phyloP scores from a whole-genome alignment of 2,329 filamentous ascomycete genomes.

The Neocatenulostroma microsporum region DNA sequence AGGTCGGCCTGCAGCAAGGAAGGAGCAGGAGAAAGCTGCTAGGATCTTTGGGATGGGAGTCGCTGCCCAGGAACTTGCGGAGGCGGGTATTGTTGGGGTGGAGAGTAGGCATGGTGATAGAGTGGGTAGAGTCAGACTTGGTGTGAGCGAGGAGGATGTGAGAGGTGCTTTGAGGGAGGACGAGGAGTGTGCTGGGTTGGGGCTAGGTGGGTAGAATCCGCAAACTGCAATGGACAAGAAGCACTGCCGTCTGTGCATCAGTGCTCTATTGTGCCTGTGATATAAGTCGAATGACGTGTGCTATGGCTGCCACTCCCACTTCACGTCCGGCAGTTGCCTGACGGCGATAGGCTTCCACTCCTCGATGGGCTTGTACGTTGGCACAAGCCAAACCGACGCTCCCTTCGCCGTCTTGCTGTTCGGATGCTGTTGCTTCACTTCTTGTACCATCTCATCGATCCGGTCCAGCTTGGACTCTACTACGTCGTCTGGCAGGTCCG shows the following conservation, averaged over 20 bases:
- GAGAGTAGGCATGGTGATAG: constrained; percentile 72
- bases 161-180: constrained; percentile 83
- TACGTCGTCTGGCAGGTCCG: constrained; percentile 11
- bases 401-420: constrained; percentile 18
- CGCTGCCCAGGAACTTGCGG: constrained; percentile 74
- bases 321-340: constrained; percentile 16
- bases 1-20: constrained; percentile 25
- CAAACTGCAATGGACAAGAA: too few relatives aligned
- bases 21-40: constrained; percentile 31
- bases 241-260: too few relatives aligned
- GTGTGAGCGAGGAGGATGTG: constrained; percentile 85
- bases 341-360: constrained; percentile 32
- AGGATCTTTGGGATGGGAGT: constrained; percentile 55
- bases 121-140: constrained; percentile 76
- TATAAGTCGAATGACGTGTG: too few relatives aligned
- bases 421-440: constrained; percentile 12
- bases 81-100: constrained; percentile 78
- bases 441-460: constrained; percentile 14
- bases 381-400: constrained; percentile 34
- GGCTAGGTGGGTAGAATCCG: constrained; percentile 45
- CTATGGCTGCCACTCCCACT: constrained; percentile 12
- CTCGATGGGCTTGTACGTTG: constrained; percentile 30
- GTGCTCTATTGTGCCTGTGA: too few relatives aligned
- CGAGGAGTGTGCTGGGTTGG: constrained; percentile 72
- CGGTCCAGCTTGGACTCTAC: constrained; percentile 17